Conservation (phyloP, 495 filamentous ascomycete species). For the Immersiella caudata region DNA sequence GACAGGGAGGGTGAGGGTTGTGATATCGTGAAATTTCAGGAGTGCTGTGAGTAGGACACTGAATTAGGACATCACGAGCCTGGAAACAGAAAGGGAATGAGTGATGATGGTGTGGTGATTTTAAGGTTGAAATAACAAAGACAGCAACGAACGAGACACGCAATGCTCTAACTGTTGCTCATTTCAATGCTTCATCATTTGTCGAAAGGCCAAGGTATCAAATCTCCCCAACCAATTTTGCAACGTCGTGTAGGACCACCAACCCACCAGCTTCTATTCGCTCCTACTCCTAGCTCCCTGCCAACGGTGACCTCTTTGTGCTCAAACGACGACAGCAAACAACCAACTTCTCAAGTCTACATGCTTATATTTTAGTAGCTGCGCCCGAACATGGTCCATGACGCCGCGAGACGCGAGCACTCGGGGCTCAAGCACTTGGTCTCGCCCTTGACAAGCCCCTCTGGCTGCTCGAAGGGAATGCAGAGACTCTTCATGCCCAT, state of each 20-base stretch:
- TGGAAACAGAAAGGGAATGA: not conserved
- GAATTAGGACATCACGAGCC: too few species aligned
- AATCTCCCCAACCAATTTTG: not conserved
- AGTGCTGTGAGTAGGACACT: too few species aligned
- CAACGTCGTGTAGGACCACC: not conserved
- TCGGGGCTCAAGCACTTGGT: constrained; percentile 90
- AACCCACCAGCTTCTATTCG: not conserved
- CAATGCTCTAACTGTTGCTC: not conserved
- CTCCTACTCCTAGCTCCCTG: not conserved
- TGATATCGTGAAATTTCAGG: too few species aligned
- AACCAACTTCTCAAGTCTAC: not conserved
- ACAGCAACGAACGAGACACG: not conserved
- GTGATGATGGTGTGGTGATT: not conserved
- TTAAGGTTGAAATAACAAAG: not conserved
- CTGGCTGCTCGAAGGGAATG: constrained; percentile 95
- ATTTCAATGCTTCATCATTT: not conserved
- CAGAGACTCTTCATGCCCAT: constrained; percentile 98
- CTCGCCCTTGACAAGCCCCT: constrained; percentile 72
- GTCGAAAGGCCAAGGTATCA: constrained; percentile 6
- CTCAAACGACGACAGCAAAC: not conserved
- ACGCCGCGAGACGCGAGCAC: constrained; percentile 70
- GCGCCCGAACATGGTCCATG: constrained; percentile 87
- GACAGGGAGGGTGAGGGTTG: too few species aligned
- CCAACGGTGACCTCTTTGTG: constrained; percentile 3
- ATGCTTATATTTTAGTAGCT: constrained; percentile 46